Evolutionary conservation across 1,284 basidiomycete species (phyloP), one percentile per base, ranked within the genome.

Genomic region (Rhodotorula mucilaginosa): DNA sequence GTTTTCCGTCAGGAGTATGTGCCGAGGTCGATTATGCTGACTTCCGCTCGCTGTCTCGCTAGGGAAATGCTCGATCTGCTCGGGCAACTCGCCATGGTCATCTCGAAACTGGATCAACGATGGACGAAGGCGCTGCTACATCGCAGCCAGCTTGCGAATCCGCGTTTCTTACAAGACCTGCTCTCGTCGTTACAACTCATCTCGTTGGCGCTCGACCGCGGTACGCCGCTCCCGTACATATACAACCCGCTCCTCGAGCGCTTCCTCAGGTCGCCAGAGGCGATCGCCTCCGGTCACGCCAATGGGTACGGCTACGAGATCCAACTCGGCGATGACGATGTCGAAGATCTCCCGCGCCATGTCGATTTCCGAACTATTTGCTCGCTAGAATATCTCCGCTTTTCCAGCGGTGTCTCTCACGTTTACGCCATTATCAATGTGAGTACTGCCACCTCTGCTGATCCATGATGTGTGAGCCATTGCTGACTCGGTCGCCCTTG

Each of bases 21-120:
- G 4, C 18, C 2, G 3, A 13, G 26, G 15, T 26, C 2, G 15
- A 19, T 1, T 8, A 4, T 1, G 13, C n/a, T 26, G 13, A 23
- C 31, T 15, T 29, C 13, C 3, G 31, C 8, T 21, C 3, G 2
- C 16, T 56, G 13, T n/a, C 16, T 21, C 0, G 18, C 7, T 48
- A 74, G 72, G 65, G 75, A 76, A 26, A 69, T 75, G 23, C 74
- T 76, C 46, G 75, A 76, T 23, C 59, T 67, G 19, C 63, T 75
- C 23, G 71, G 69, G 10, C 69, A 74, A 47, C 63, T 76, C 10
- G 47, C 64, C 16, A 62, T 44, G 12, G 74, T 73, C 16, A 16
- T 73, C 19, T 65, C 73, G 0, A 56, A 62, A 6, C 69, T 76
- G 49, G 69, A 76, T 57, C 16, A 51, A 31, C 65, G 65, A 26